A percentile compares a stretch with the other conserved stretches of the same genome.
These are phyloP conservation scores for Cicer cuneatum DNA, from an alignment of 306 rosid species.

Conservation along the genomic window DNA sequence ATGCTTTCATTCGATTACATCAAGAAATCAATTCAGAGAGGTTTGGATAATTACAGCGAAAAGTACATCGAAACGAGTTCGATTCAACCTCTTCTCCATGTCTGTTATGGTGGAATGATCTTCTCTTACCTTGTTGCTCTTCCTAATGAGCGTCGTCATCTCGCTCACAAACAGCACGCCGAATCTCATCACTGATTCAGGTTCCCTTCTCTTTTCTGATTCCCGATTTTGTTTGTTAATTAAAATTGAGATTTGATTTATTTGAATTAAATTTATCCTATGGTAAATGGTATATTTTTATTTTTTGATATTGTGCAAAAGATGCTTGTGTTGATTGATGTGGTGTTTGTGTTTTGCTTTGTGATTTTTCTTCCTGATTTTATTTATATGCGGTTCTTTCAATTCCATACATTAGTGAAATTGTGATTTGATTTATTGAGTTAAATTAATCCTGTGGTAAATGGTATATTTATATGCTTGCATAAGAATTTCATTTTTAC, in stretches of 20 bases:
- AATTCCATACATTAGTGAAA: background rate
- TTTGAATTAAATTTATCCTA: background rate
- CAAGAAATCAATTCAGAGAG: conserved; percentile 55
- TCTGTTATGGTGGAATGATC: conserved; percentile 79
- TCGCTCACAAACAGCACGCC: conserved; percentile 68
- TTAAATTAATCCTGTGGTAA: background rate
- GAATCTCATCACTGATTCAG: conserved; percentile 60
- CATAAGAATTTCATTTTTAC: background rate
- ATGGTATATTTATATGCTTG: background rate
- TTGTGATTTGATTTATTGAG: background rate
- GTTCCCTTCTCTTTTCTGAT: background rate
- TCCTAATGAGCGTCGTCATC: conserved; percentile 86
- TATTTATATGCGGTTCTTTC: too few relatives aligned
- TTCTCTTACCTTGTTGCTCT: conserved; percentile 80
- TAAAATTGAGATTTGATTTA: background rate
- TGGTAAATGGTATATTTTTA: background rate
- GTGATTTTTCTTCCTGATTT: background rate
- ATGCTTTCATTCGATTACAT: conserved; percentile 55
- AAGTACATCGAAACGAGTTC: conserved; percentile 83
- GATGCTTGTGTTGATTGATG: background rate
- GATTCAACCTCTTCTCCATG: conserved; percentile 59
- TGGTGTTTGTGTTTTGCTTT: background rate
- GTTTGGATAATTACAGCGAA: conserved; percentile 70
- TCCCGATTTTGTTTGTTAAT: background rate
- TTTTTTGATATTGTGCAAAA: background rate